These are phyloP conservation scores for Saccharomyces hybrid DNA, from an alignment of 1,139 yeast genomes.

Conservation along the genomic window DNA sequence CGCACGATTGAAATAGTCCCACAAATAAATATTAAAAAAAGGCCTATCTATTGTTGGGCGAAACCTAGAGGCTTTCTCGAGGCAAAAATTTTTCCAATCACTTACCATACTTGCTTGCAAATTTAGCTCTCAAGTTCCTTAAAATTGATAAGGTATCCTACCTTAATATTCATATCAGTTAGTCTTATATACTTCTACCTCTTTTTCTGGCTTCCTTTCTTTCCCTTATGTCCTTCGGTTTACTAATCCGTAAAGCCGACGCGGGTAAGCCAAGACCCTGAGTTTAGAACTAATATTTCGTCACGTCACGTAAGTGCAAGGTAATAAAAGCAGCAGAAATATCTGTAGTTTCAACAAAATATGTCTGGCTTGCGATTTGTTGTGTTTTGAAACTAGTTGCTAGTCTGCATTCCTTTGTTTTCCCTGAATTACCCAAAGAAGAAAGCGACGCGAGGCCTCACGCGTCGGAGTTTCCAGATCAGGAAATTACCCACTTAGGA, in stretches of 20 bases:
- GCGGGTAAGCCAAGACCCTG: background rate
- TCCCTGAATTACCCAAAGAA: background rate
- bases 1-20: conserved; percentile 50
- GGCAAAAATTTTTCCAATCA: background rate
- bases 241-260: background rate
- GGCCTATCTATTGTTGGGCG: conserved; percentile 50
- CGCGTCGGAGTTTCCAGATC: conserved; percentile 1
- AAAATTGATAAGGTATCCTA: background rate
- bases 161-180: background rate
- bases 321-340: background rate
- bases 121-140: background rate
- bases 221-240: background rate
- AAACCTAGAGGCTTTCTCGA: background rate
- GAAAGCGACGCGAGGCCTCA: background rate
- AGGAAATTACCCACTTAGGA: background rate
- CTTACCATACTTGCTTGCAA: background rate
- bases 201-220: background rate
- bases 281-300: background rate
- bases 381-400: background rate
- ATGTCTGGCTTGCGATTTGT: background rate
- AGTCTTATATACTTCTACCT: background rate
- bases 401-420: background rate
- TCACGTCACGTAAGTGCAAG: background rate
- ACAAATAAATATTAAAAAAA: conserved; percentile 51
- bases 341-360: background rate